Conservation (phyloP, 108 stramenopile species). For the Fragilaria crotonensis region DNA sequence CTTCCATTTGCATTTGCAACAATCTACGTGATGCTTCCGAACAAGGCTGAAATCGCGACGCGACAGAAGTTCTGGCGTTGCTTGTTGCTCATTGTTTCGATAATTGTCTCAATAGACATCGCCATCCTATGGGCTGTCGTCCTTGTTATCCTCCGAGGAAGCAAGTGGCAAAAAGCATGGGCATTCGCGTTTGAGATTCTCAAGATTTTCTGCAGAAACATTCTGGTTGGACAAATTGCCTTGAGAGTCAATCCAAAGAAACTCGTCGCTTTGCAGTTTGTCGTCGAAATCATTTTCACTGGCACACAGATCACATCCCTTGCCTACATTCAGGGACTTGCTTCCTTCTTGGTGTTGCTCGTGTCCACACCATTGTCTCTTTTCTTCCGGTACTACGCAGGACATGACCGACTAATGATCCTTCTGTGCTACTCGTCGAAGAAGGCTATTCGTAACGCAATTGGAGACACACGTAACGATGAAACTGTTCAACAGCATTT, state of each 20-base stretch:
- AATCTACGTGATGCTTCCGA: constrained; percentile 8
- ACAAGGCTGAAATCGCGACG: not conserved
- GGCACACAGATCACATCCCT: constrained; percentile 11
- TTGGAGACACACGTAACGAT: too few relatives aligned
- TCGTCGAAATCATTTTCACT: constrained; percentile 22
- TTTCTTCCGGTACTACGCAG: constrained; percentile 18
- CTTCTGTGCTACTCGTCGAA: too few relatives aligned
- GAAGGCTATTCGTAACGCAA: too few relatives aligned
- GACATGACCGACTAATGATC: constrained; percentile 22
- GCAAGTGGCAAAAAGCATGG: constrained; percentile 1
- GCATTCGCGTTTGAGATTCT: constrained; percentile 10
- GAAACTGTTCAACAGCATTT: too few relatives aligned
- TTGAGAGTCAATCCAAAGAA: constrained; percentile 11
- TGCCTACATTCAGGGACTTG: constrained; percentile 11
- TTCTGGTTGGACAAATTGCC: constrained; percentile 1
- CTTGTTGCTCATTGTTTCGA: not conserved
- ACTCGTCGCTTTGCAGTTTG: constrained; percentile 11
- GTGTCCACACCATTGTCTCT: constrained; percentile 1
- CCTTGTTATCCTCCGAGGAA: constrained; percentile 5
- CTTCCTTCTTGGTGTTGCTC: constrained; percentile 8
- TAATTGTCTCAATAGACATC: constrained; percentile 2
- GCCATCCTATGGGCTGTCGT: constrained; percentile 15
- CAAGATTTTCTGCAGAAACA: constrained; percentile 16
- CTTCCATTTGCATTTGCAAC: constrained; percentile 7
- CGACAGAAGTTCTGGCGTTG: constrained; percentile 2